Conservation (phyloP, 2,329 filamentous ascomycete species). For the Nemania abortiva region DNA sequence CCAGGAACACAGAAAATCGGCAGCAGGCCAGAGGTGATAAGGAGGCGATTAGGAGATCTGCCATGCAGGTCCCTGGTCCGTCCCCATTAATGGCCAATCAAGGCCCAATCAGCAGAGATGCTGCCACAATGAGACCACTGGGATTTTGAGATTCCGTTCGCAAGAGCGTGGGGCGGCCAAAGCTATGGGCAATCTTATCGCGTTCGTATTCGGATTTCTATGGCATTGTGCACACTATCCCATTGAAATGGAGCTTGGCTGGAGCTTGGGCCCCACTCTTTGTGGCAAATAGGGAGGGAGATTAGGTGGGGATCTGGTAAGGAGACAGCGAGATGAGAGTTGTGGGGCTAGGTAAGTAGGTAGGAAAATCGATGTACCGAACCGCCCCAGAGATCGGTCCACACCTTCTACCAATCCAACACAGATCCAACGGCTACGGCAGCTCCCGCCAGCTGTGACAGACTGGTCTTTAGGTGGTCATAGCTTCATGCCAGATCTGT, state of each 20-base stretch:
- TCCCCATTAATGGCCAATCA: not conserved
- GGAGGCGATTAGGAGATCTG: conserved; percentile 43
- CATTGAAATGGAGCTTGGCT: conserved; percentile 4
- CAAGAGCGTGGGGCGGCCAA: conserved; percentile 22
- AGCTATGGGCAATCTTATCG: conserved; percentile 31
- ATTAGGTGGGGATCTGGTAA: not conserved
- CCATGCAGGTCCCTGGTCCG: conserved; percentile 39
- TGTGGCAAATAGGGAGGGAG: conserved; percentile 17
- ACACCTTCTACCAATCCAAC: not conserved
- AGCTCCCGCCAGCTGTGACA: conserved; percentile 22
- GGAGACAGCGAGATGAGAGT: not conserved
- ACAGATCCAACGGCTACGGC: not conserved
- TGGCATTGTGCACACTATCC: not conserved
- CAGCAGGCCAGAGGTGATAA: conserved; percentile 43
- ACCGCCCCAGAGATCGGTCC: not conserved
- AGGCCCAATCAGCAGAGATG: conserved; percentile 48
- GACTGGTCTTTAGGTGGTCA: conserved; percentile 12
- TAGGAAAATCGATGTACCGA: conserved; percentile 26
- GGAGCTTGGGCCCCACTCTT: not conserved
- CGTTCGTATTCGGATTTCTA: conserved; percentile 40
- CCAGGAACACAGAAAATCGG: conserved; percentile 5
- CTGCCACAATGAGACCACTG: conserved; percentile 51
- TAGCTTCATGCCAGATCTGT: conserved; percentile 25
- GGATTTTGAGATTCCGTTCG: conserved; percentile 45
- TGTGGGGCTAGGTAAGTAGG: not conserved